Conservation (phyloP, 73 alveolate species). For the Uronychia binucleata region DNA sequence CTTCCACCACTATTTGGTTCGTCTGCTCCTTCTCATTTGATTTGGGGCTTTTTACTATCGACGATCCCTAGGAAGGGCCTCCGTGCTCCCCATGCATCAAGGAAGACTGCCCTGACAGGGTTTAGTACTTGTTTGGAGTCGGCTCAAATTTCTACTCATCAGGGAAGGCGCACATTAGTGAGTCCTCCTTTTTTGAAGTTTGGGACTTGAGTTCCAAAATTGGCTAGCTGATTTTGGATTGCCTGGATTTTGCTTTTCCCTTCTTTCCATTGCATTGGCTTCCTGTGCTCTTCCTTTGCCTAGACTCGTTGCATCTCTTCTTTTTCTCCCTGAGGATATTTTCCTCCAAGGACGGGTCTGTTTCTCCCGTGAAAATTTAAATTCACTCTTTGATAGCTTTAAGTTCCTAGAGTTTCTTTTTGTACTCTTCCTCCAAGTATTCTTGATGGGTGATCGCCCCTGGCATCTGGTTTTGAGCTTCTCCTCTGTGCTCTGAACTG, state of each 20-base stretch:
- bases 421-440: not conserved
- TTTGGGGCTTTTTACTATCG: not conserved
- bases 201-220: not conserved
- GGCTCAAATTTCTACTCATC: not conserved
- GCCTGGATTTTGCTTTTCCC: not conserved
- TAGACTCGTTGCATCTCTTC: not conserved
- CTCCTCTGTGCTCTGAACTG: too few relatives aligned
- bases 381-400: not conserved
- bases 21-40: not conserved
- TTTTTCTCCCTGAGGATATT: not conserved
- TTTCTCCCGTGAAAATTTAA: not conserved
- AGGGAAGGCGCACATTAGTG: not conserved
- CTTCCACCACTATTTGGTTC: too few relatives aligned
- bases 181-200: not conserved
- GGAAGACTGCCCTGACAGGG: not conserved
- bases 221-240: not conserved
- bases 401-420: not conserved
- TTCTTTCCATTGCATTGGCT: not conserved
- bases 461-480: too few relatives aligned
- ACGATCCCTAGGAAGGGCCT: not conserved
- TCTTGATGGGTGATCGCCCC: too few relatives aligned
- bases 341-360: not conserved
- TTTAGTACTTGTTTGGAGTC: too few relatives aligned
- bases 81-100: not conserved
- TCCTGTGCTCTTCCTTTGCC: not conserved